Percentiles rank a stretch among this genome's conserved stretches.
Conservation (phyloP, 2,329 filamentous ascomycete species). For the Phyllosticta citrichinensis region DNA sequence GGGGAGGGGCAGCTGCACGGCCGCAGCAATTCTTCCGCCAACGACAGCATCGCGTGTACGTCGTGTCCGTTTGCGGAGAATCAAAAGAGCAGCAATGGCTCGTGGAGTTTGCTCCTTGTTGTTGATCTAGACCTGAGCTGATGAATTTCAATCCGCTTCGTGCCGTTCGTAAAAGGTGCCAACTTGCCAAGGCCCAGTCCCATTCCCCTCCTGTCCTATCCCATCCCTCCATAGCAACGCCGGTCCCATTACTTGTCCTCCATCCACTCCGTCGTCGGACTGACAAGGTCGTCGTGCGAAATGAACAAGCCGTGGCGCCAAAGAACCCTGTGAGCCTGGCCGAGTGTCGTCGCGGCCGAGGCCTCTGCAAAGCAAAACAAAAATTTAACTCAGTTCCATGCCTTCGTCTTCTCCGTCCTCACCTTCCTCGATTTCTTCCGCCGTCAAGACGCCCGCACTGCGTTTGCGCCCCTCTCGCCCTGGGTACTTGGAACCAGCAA, state of each 20-base stretch:
- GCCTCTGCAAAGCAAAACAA: background rate
- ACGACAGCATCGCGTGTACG: background rate
- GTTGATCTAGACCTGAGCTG: background rate
- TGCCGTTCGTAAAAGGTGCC: background rate
- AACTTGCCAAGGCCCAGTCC: background rate
- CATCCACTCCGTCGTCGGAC: background rate
- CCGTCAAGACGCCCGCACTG: constrained; percentile 29
- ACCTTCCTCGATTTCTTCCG: constrained; percentile 32
- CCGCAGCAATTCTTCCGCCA: background rate
- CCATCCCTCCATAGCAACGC: background rate
- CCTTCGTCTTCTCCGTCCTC: constrained; percentile 34
- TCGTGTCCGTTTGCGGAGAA: background rate
- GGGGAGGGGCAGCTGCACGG: background rate
- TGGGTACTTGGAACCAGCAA: constrained; percentile 36
- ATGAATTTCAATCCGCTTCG: background rate
- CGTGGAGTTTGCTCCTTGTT: background rate
- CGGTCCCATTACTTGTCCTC: background rate
- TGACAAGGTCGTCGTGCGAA: background rate
- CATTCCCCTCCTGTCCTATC: background rate
- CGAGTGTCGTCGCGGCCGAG: background rate
- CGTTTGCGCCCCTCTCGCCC: constrained; percentile 32
- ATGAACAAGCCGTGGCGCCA: background rate
- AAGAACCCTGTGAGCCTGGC: background rate
- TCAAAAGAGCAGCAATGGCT: background rate
- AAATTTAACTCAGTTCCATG: constrained; percentile 29